Base-by-base conservation (phyloP, 495 filamentous ascomycete genomes). In the Penicillium simplicissimum region DNA sequence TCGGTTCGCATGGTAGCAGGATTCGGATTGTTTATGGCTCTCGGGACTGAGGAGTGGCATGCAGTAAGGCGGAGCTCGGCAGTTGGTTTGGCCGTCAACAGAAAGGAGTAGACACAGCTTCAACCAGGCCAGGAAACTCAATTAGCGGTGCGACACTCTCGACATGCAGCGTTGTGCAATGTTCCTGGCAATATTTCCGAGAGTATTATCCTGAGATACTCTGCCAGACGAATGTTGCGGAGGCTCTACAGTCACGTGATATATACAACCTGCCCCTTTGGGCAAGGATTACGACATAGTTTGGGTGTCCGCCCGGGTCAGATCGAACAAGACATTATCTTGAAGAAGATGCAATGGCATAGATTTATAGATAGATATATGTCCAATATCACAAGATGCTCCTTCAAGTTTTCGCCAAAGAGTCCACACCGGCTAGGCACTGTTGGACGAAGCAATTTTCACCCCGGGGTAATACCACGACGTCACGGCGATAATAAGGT, bases 401-500 rank as follows among this genome's bases (percentile, higher is more conserved):
- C 11, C 17, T 0, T 9, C 17, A 10, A 0, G 21, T 19, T 13
- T 19, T 37, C 28, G 8, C n/a, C 19, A 28, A 10, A 10, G 11
- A 11, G 14, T 52, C 33, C 15, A 11, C 4, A 23, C 21, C 4
- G 28, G 17, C 61, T 45, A 66, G 25, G 55, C 55, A 35, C 60
- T 53, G 62, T 75, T 76, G 1, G 71, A 66, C 28, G 70, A 63
- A 11, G 70, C 62, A 0, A 59, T 23, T 17, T 71, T 60, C 23
- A 75, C 74, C 17, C 66, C 61, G 9, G 81, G 81, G 63, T 82
- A 82, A 57, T 79, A 83, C 79, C 79, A 83, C 5, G 80, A 77
- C 5, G 79, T 73, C 40, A 85, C 78, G 3, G 81, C 83, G 59
- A 84, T 81, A 45, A 85, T 83, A 9, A 84, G 67, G 63, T 85